Conservation (phyloP, 1,284 basidiomycete genomes). For the Puccinia horiana region DNA sequence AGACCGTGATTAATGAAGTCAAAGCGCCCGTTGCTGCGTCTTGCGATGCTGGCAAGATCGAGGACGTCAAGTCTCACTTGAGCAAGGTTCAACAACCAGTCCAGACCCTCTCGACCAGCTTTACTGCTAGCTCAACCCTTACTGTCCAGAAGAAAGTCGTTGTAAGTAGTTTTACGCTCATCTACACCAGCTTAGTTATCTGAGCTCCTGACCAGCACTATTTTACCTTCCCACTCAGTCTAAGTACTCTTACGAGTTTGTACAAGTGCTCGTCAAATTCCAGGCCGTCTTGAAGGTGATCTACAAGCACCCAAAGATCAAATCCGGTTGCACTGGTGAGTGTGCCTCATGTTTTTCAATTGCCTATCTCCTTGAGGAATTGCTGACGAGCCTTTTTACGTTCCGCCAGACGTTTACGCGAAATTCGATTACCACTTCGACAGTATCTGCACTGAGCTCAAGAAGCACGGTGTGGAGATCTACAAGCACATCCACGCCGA, state of each 20-base stretch:
- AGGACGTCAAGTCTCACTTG: constrained; percentile 19
- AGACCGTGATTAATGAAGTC: background rate
- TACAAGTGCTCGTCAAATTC: constrained; percentile 14
- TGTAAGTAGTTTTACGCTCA: background rate
- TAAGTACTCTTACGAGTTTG: constrained; percentile 21
- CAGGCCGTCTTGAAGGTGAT: constrained; percentile 11
- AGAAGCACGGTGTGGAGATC: constrained; percentile 15
- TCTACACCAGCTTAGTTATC: background rate
- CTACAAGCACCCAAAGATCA: constrained; percentile 1
- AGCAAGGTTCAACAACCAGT: background rate
- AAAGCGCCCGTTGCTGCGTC: background rate
- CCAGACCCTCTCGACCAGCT: background rate
- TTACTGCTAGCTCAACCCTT: background rate
- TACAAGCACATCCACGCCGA: constrained; percentile 18
- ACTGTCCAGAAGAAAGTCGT: background rate
- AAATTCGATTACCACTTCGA: constrained; percentile 5
- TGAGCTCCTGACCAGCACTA: background rate
- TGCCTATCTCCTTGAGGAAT: background rate
- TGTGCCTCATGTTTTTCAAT: background rate
- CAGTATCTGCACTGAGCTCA: background rate
- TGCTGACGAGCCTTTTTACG: background rate
- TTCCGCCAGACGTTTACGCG: constrained; percentile 1
- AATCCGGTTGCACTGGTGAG: constrained; percentile 10
- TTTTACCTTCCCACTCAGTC: background rate
- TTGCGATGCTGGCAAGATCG: constrained; percentile 8